phyloP scores from a whole-genome alignment of 305 asterid genomes.

The Fraxinus platypoda region DNA sequence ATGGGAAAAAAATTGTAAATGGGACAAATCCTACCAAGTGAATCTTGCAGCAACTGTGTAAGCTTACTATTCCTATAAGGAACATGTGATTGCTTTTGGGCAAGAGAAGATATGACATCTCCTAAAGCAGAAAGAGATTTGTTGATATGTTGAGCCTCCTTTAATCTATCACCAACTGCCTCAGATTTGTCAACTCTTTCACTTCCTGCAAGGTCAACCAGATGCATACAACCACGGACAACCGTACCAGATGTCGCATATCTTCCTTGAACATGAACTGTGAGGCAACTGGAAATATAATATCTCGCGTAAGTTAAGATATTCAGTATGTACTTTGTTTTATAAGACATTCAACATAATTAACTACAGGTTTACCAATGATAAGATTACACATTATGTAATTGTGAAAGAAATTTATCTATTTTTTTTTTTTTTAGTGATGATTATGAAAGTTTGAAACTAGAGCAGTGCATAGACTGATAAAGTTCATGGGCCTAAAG shows the following conservation, averaged over 20 bases:
- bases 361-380: not conserved
- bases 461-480: not conserved
- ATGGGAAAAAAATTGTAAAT: not conserved
- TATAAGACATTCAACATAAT: not conserved
- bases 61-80: slow-evolving; percentile 97
- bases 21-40: slow-evolving; percentile 66
- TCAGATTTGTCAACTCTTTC: slow-evolving; percentile 81
- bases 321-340: not conserved
- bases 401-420: not conserved
- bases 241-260: slow-evolving; percentile 67
- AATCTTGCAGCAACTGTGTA: slow-evolving; percentile 91
- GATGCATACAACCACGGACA: slow-evolving; percentile 87
- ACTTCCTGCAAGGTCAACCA: slow-evolving; percentile 97
- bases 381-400: not conserved
- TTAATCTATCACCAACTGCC: slow-evolving; percentile 72
- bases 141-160: slow-evolving; percentile 84
- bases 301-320: slow-evolving; percentile 16
- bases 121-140: slow-evolving; percentile 90
- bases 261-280: slow-evolving; percentile 93
- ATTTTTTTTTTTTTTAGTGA: not conserved
- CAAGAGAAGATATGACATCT: slow-evolving; percentile 85
- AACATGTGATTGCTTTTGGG: slow-evolving; percentile 74
- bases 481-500: not conserved
- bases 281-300: slow-evolving; percentile 67
- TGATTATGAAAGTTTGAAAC: not conserved